A percentile compares a stretch with the other conserved stretches of the same genome.
These are phyloP conservation scores for Fusarium chlamydosporum DNA, from an alignment of 2,329 filamentous ascomycete genomes.

Conservation along the genomic window DNA sequence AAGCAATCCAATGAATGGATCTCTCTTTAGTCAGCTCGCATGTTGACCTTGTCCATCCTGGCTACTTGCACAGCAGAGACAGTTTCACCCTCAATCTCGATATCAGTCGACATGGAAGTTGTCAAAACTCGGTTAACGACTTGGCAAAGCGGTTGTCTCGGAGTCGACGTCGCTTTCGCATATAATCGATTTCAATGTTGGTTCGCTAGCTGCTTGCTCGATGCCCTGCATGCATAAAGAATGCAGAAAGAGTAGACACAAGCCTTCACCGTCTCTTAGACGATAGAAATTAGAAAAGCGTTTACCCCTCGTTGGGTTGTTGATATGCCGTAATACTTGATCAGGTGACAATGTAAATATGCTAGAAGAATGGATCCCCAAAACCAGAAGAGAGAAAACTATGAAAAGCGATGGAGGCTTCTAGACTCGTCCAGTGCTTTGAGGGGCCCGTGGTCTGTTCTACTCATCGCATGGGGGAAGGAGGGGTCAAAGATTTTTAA, in stretches of 20 bases:
- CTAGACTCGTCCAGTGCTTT: conserved; percentile 11
- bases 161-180: conserved; percentile 1
- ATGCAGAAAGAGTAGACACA: neutral
- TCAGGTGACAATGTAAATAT: conserved; percentile 9
- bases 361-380: conserved; percentile 6
- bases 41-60: neutral
- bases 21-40: neutral
- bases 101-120: neutral
- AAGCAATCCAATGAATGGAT: conserved; percentile 1
- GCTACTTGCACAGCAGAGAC: neutral
- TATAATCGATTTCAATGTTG: neutral
- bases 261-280: conserved; percentile 26
- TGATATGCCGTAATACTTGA: neutral
- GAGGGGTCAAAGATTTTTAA: conserved; percentile 18
- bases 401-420: conserved; percentile 12
- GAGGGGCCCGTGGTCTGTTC: neutral
- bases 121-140: neutral
- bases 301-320: conserved; percentile 9
- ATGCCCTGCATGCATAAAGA: conserved; percentile 17
- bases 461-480: neutral
- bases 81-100: neutral
- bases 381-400: too few relatives aligned
- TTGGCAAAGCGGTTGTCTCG: conserved; percentile 5
- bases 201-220: neutral
- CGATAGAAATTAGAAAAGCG: neutral